phyloP scores from a whole-genome alignment of 1,284 basidiomycete genomes.

The Heliocybe sulcata region DNA sequence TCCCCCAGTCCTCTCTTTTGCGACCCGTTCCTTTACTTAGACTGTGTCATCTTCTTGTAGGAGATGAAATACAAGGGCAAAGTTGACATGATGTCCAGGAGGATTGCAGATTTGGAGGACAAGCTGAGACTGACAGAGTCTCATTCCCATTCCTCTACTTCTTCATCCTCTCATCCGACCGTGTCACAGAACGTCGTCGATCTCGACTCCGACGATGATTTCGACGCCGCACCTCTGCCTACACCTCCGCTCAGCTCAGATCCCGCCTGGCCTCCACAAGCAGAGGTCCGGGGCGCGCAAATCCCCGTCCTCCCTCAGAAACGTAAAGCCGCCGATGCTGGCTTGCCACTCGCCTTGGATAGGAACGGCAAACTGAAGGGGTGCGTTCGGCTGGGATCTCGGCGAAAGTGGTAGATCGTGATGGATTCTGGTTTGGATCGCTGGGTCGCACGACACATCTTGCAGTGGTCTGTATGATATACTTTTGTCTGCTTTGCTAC shows the following conservation, averaged over 20 bases:
- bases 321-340: not conserved
- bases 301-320: not conserved
- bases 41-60: conserved; percentile 4
- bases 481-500: not conserved
- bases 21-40: not conserved
- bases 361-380: conserved; percentile 10
- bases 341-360: conserved; percentile 13
- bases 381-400: conserved; percentile 13
- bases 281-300: not conserved
- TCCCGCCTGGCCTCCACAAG: not conserved
- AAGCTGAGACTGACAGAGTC: not conserved
- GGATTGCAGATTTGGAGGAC: not conserved
- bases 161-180: not conserved
- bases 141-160: not conserved
- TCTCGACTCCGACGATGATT: not conserved
- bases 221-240: not conserved
- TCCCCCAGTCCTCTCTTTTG: too few relatives aligned
- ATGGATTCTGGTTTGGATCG: not conserved
- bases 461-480: not conserved
- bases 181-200: not conserved
- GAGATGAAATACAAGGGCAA: conserved; percentile 13
- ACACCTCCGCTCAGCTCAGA: not conserved
- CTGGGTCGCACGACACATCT: not conserved
- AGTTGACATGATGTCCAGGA: conserved; percentile 10
- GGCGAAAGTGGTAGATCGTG: conserved; percentile 8